phyloP scores from a whole-genome alignment of 2,329 filamentous ascomycete genomes.

The Mycosphaerella sp. region DNA sequence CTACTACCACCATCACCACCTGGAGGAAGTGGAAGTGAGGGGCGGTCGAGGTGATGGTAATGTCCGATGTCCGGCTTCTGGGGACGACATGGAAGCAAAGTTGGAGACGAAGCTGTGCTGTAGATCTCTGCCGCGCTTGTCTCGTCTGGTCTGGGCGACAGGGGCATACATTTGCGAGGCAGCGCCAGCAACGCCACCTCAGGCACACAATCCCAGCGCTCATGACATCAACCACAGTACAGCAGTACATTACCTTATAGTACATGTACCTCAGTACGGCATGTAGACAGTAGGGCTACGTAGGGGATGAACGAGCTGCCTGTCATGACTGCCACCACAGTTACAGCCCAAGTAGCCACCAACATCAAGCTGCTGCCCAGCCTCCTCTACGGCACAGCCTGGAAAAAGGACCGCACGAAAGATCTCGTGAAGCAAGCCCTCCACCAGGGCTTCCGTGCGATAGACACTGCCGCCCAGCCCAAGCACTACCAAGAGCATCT shows the following conservation, averaged over 20 bases:
- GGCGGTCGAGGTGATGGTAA: no score
- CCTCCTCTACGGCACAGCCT: conserved; percentile 75
- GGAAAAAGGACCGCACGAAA: conserved; percentile 67
- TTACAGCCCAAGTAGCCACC: no score
- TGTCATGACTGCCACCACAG: no score
- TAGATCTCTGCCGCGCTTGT: no score
- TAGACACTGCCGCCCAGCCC: conserved; percentile 71
- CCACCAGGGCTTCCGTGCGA: conserved; percentile 60
- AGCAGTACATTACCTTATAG: no score
- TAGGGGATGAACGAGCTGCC: no score
- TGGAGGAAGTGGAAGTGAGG: no score
- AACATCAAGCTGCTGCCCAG: conserved; percentile 29
- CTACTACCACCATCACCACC: no score
- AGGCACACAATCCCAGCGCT: conserved; percentile 2
- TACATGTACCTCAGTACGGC: no score
- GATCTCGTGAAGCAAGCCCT: conserved; percentile 64
- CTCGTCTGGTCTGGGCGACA: not conserved
- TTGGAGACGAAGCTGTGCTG: not conserved
- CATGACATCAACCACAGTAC: not conserved
- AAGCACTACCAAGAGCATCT: conserved; percentile 69
- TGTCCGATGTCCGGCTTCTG: not conserved
- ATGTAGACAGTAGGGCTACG: no score
- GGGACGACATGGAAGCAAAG: no score
- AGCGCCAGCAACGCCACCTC: no score
- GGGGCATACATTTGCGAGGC: conserved; percentile 5